These are phyloP conservation scores for Hypoxylon sp. DNA, from an alignment of 2,329 filamentous ascomycete species.

Conservation along the genomic window DNA sequence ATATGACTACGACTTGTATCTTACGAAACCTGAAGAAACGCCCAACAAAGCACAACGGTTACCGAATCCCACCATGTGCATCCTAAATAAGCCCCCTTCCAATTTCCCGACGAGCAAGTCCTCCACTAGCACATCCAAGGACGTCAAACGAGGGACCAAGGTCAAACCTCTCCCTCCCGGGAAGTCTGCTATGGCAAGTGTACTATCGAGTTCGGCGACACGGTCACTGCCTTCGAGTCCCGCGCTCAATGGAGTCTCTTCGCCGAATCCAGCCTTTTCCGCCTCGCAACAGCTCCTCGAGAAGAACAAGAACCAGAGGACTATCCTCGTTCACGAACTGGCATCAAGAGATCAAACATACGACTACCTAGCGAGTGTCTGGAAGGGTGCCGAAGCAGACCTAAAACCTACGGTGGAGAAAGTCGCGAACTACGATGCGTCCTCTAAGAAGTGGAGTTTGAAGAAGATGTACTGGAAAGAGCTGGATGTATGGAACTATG, in stretches of 20 bases:
- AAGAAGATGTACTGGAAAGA: conserved; percentile 72
- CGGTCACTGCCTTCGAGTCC: conserved; percentile 67
- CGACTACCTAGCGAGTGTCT: conserved; percentile 63
- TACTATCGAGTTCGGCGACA: conserved; percentile 57
- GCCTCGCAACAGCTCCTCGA: conserved; percentile 65
- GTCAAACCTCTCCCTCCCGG: conserved; percentile 50
- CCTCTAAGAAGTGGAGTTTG: conserved; percentile 66
- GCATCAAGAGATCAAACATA: conserved; percentile 66
- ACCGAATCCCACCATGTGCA: conserved; percentile 62
- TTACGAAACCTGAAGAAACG: conserved; percentile 64
- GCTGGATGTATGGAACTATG: conserved; percentile 72
- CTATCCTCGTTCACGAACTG: conserved; percentile 70
- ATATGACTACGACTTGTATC: conserved; percentile 68
- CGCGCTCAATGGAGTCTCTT: conserved; percentile 65
- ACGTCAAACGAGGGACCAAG: conserved; percentile 45
- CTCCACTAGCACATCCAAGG: conserved; percentile 47
- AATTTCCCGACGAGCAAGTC: conserved; percentile 38
- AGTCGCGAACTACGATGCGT: conserved; percentile 65
- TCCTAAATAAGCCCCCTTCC: conserved; percentile 59
- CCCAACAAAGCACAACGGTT: conserved; percentile 62
- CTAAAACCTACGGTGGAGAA: conserved; percentile 68
- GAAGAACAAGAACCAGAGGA: conserved; percentile 65
- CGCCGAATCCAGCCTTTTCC: conserved; percentile 65
- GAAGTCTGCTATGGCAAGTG: conserved; percentile 58
- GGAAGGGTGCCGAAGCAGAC: conserved; percentile 65